Base-by-base conservation (phyloP, 176 grass and related monocot genomes). In the Ensete ventricosum region DNA sequence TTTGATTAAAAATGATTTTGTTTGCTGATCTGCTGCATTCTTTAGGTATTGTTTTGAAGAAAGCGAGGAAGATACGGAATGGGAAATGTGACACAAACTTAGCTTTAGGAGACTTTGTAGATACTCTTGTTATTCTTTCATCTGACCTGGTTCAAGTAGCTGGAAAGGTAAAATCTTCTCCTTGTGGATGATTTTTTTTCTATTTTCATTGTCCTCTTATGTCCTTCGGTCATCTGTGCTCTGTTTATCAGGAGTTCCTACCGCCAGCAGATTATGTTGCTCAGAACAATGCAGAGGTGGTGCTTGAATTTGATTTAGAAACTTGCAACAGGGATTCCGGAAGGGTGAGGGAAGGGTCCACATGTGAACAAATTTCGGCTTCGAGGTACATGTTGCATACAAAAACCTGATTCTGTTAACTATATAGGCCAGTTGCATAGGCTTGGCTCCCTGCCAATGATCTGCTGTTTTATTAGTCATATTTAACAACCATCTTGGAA, bases 41-140 rank as follows among this genome's bases (percentile, higher is more conserved):
- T 79, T 60, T 72, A 99, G 95, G 95, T 76, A 68, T 99, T 77
- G 90, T 99, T 62, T 74, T 99, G 79, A 99, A 91, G 76, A 99
- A 99, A 86, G 95, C 88, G 69, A 87, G 62, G 83, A 99, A 94
- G 82, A 77, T 91, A 19, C 52, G 75, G 26, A 88, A 89, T 1
- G 95, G 95, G 60, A 91, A 89, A 25, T 75, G 51, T 22, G 13
- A 81, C 21, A 55, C 80, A 50, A 94, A 87, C 83, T n/a, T 99
- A 67, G 50, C 76, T 4, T 73, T 94, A 73, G 95, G 90, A 86
- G 85, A 84, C 55, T 89, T 87, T 72, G 78, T 94, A 69, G 90
- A 94, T 71, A 87, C 90, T 58, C 88, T 99, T 19, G 78, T 99
- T 78, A 78, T 99, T 74, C 76, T 50, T 34, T 78, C 90, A 50